Base-by-base conservation (phyloP, 2,329 filamentous ascomycete genomes). In the Teratosphaeria viscida region DNA sequence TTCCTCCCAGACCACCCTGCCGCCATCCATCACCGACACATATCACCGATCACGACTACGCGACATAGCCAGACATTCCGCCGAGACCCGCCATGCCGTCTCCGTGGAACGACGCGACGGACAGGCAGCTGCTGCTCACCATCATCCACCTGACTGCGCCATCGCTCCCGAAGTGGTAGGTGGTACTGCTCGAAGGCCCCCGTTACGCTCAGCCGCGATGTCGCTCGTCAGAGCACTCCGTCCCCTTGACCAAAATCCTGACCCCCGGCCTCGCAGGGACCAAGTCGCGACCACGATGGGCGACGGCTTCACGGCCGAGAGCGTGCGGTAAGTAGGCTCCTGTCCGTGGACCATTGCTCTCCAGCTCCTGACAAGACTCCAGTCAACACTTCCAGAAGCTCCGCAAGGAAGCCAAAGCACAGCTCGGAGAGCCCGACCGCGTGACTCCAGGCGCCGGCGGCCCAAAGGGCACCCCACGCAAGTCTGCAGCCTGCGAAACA, bases 301-400 rank as follows among this genome's bases (percentile, higher is more conserved):
- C 3, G 54, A 60, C 1, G 61, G 63, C 7, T 67, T 57, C 59
- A 61, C 62, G 14, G 62, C 61, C 5, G 65, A 65, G 19, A 56
- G 60, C 1, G 35, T 58, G 2, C 63, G 63, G 64, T 66, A 61
- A 27, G 58, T n/a, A 27, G 26, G 16, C 39, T 49, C 23, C 43
- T 14, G 12, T 26, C 23, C 35, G 16, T 23, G n/a, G 6, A 49
- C n/a, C 23, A 10, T 23, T 14, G 35, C 14, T 49, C 27, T 27
- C 55, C 16, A 6, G 27, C 10, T 29, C 19, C 37, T 54, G 32
- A 60, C 52, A 10, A 52, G n/a, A 3, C n/a, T 19, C n/a, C 54
- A 67, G 65, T 12, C 64, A 67, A 54, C 64, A 62, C 49, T 67
- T 63, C 54, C 61, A 65, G 32, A 67, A 66, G 56, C 52, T 66